phyloP scores from a whole-genome alignment of 768 basidiomycete species.

The Mrakia gelida region DNA sequence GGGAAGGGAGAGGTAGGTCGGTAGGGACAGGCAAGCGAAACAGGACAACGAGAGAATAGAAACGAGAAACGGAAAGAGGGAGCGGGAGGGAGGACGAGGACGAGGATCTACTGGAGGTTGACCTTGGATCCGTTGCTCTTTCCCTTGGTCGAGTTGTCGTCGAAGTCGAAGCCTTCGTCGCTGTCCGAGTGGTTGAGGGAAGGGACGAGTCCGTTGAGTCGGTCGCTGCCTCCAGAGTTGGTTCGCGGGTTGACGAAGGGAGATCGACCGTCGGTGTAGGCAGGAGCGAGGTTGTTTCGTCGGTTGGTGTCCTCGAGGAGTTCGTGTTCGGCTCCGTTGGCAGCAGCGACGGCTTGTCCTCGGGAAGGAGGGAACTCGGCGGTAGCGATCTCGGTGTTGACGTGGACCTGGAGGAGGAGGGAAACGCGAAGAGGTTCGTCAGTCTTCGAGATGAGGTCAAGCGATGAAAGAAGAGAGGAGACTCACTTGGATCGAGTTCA shows the following conservation, averaged over 20 bases:
- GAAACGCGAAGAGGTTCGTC: neutral
- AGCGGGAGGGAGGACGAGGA: neutral
- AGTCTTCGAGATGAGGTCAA: neutral
- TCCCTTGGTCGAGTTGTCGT: slow-evolving; percentile 7
- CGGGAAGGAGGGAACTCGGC: slow-evolving; percentile 3
- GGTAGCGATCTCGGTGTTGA: slow-evolving; percentile 22
- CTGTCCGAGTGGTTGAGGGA: slow-evolving; percentile 2
- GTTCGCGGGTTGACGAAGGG: slow-evolving; percentile 1
- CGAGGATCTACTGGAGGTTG: slow-evolving; percentile 4
- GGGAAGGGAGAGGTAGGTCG: neutral
- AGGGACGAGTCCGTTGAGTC: neutral
- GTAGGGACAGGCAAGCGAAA: neutral
- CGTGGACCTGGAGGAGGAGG: slow-evolving; percentile 8
- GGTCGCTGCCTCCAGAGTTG: neutral
- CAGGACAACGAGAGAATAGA: neutral
- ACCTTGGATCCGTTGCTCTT: neutral
- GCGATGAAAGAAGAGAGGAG: neutral
- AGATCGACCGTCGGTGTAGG: neutral
- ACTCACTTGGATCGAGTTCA: slow-evolving; percentile 20
- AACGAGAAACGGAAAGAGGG: neutral
- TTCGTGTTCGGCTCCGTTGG: neutral
- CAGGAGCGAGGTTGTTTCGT: neutral
- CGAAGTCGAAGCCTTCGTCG: neutral
- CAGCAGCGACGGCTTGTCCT: neutral
- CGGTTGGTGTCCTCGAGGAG: neutral